Evolutionary conservation across 2,329 filamentous ascomycete genomes (phyloP).

Genomic region (Colletotrichum zoysiae): DNA sequence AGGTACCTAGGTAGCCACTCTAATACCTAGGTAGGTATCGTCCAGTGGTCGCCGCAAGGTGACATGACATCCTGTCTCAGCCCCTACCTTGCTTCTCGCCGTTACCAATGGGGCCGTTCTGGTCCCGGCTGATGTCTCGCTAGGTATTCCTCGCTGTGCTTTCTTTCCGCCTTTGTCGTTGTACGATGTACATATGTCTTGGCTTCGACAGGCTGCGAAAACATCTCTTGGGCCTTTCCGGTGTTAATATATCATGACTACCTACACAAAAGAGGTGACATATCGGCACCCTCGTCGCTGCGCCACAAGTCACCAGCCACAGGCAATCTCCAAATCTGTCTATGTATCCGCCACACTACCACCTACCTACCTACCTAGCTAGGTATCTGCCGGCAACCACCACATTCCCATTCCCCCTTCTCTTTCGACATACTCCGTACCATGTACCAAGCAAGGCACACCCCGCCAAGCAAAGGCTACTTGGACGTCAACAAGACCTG

Average conservation of each 20-base stretch:
- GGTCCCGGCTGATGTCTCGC: slow-evolving; percentile 8
- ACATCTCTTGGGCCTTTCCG: background rate
- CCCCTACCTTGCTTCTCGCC: background rate
- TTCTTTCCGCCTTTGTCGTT: background rate
- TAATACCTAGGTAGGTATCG: background rate
- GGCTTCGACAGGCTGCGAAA: background rate
- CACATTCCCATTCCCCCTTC: background rate
- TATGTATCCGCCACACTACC: background rate
- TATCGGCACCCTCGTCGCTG: background rate
- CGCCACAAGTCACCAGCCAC: background rate
- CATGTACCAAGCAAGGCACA: slow-evolving; percentile 13
- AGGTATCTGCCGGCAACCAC: background rate
- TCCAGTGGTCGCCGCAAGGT: background rate
- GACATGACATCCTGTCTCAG: slow-evolving; percentile 1
- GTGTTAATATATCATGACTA: too few relatives aligned
- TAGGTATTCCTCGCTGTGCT: background rate
- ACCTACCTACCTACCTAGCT: background rate
- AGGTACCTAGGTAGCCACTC: too few relatives aligned
- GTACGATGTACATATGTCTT: background rate
- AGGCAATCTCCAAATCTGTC: background rate
- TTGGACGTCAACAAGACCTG: slow-evolving; percentile 30
- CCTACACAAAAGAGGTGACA: background rate
- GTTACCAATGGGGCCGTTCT: background rate
- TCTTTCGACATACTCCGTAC: too few relatives aligned
- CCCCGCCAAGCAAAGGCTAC: slow-evolving; percentile 17